These are phyloP conservation scores for Trichosporon sp. DNA, from an alignment of 1,284 basidiomycete genomes.

Conservation along the genomic window DNA sequence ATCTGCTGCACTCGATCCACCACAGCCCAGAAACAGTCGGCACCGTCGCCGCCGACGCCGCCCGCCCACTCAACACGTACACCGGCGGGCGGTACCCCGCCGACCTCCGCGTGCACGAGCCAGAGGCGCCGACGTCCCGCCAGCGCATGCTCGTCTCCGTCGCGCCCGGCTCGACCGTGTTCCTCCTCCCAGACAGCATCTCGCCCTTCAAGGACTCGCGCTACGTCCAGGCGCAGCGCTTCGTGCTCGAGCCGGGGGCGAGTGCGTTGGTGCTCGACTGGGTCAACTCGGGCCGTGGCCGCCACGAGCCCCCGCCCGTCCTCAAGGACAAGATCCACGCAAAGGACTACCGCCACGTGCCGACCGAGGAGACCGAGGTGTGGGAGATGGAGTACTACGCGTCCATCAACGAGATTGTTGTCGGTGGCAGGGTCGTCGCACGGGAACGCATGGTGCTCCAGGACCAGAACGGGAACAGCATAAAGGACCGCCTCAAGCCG, in stretches of 20 bases:
- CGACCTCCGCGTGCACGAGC: neutral
- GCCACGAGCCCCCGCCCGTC: neutral
- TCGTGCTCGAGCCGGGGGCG: conserved; percentile 54
- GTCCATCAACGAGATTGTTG: conserved; percentile 76
- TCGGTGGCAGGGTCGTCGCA: conserved; percentile 46
- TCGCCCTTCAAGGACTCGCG: conserved; percentile 81
- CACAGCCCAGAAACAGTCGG: neutral
- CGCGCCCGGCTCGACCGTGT: conserved; percentile 56
- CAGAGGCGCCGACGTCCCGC: conserved; percentile 21
- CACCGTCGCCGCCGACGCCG: neutral
- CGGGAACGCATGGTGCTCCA: conserved; percentile 23
- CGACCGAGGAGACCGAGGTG: conserved; percentile 61
- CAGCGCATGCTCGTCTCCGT: conserved; percentile 58
- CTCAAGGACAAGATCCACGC: neutral
- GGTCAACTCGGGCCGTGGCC: conserved; percentile 73
- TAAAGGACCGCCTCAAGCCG: conserved; percentile 29
- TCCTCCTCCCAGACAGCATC: conserved; percentile 84
- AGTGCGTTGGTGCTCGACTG: conserved; percentile 78
- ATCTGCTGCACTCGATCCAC: neutral
- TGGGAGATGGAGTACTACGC: conserved; percentile 85
- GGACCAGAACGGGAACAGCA: neutral
- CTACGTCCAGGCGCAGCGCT: conserved; percentile 73
- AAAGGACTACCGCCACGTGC: neutral
- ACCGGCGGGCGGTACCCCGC: neutral
- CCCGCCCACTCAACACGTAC: neutral